Conservation (phyloP, 768 basidiomycete species). For the Kwoniella heveanensis region DNA sequence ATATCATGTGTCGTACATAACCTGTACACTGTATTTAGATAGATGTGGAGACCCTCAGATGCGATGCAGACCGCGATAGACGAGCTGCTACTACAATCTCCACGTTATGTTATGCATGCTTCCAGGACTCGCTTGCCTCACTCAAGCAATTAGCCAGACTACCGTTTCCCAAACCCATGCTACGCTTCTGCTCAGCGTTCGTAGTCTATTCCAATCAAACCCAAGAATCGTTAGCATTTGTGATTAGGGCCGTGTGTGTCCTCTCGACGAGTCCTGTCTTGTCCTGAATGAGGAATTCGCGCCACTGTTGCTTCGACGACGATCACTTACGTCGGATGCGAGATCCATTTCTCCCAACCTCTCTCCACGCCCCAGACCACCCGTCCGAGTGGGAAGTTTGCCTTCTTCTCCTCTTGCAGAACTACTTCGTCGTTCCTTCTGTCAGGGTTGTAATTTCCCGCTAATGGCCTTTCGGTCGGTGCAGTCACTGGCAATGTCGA, state of each 20-base stretch:
- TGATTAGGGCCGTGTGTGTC: no score
- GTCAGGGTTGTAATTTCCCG: not conserved
- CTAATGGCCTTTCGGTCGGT: not conserved
- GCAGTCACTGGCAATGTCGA: not conserved
- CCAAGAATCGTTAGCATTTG: no score
- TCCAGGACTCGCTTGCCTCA: no score
- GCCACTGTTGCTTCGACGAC: no score
- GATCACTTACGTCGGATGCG: constrained; percentile 40
- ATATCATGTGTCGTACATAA: no score
- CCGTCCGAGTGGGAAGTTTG: constrained; percentile 15
- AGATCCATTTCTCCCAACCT: constrained; percentile 25
- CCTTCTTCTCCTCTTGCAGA: not conserved
- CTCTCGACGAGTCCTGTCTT: no score
- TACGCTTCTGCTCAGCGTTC: not conserved
- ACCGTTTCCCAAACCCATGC: constrained; percentile 4
- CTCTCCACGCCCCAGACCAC: constrained; percentile 25
- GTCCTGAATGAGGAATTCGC: no score
- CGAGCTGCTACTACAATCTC: not conserved
- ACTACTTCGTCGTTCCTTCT: not conserved
- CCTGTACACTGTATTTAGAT: no score
- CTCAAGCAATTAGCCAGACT: not conserved
- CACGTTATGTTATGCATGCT: not conserved
- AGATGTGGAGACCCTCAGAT: no score
- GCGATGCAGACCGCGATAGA: not conserved
- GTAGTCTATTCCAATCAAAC: not conserved